Evolutionary conservation across 1,284 basidiomycete species (phyloP).

Genomic region (Tylopilus sp.): DNA sequence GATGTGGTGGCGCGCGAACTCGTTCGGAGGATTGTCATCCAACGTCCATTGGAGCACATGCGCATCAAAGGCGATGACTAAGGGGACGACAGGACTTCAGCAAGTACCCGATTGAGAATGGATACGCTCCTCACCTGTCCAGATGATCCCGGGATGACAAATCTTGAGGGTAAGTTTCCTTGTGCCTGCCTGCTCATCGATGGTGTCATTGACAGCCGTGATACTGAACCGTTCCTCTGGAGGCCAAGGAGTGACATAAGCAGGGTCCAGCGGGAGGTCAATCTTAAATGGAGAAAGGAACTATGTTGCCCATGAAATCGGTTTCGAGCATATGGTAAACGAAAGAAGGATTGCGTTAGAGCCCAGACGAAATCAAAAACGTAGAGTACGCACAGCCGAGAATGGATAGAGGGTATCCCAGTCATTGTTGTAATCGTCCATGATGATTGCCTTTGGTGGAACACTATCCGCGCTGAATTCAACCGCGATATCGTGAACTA

Average conservation of each 20-base stretch:
- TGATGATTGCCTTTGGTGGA: constrained; percentile 46
- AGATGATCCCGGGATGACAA: constrained; percentile 82
- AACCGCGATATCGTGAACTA: constrained; percentile 61
- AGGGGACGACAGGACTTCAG: not conserved
- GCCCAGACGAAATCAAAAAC: not conserved
- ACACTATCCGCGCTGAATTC: constrained; percentile 51
- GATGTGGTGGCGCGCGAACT: constrained; percentile 82
- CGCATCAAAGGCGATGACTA: constrained; percentile 88
- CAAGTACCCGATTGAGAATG: not conserved
- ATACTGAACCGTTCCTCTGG: constrained; percentile 52
- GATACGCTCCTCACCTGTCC: constrained; percentile 60
- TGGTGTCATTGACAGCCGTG: constrained; percentile 54
- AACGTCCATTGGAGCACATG: constrained; percentile 87
- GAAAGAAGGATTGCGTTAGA: constrained; percentile 8
- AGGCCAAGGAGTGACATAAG: constrained; percentile 53
- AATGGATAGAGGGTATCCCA: constrained; percentile 91
- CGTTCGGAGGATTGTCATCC: constrained; percentile 69
- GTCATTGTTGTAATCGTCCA: constrained; percentile 70
- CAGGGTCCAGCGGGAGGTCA: constrained; percentile 49
- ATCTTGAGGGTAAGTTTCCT: constrained; percentile 71
- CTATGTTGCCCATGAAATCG: constrained; percentile 32
- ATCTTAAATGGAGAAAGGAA: constrained; percentile 80
- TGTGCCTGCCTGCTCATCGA: constrained; percentile 59
- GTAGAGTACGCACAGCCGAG: constrained; percentile 52
- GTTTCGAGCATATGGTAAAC: not conserved